Percentiles rank a stretch among this genome's conserved stretches.
phyloP scores from a whole-genome alignment of 805 yeast species.

The Candida arabinofermentans region DNA sequence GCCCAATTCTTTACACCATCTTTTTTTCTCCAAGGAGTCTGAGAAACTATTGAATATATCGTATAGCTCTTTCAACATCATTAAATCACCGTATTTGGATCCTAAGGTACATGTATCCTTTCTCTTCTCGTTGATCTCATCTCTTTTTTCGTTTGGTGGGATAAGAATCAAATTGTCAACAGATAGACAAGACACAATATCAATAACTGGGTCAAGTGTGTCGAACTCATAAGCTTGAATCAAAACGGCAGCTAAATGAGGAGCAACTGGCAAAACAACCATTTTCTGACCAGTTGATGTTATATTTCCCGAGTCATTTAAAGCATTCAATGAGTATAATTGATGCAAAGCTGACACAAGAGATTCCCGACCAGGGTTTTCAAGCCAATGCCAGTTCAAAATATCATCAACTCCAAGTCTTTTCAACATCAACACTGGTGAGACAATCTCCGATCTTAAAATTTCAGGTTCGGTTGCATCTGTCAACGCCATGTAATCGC shows the following conservation, averaged over 20 bases:
- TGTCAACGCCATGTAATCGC: slow-evolving; percentile 57
- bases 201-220: slow-evolving; percentile 63
- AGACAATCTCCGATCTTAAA: slow-evolving; percentile 75
- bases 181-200: slow-evolving; percentile 87
- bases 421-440: slow-evolving; percentile 81
- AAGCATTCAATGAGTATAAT: slow-evolving; percentile 72
- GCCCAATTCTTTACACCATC: slow-evolving; percentile 81
- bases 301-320: slow-evolving; percentile 70
- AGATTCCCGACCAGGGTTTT: slow-evolving; percentile 79
- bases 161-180: slow-evolving; percentile 84
- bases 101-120: slow-evolving; percentile 68
- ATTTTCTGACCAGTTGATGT: slow-evolving; percentile 79
- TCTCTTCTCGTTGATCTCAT: slow-evolving; percentile 76
- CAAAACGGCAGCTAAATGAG: slow-evolving; percentile 83
- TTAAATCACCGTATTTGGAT: slow-evolving; percentile 73
- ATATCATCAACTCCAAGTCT: slow-evolving; percentile 80
- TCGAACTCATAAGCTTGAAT: slow-evolving; percentile 57
- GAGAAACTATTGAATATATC: slow-evolving; percentile 47
- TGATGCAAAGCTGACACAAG: slow-evolving; percentile 73
- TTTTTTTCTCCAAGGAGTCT: slow-evolving; percentile 52
- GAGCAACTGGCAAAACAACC: slow-evolving; percentile 89
- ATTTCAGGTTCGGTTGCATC: slow-evolving; percentile 92
- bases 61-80: slow-evolving; percentile 75
- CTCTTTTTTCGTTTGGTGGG: slow-evolving; percentile 76
- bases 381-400: slow-evolving; percentile 87